Base-by-base conservation (phyloP, 176 grass and related monocot species). In the Areca catechu region DNA sequence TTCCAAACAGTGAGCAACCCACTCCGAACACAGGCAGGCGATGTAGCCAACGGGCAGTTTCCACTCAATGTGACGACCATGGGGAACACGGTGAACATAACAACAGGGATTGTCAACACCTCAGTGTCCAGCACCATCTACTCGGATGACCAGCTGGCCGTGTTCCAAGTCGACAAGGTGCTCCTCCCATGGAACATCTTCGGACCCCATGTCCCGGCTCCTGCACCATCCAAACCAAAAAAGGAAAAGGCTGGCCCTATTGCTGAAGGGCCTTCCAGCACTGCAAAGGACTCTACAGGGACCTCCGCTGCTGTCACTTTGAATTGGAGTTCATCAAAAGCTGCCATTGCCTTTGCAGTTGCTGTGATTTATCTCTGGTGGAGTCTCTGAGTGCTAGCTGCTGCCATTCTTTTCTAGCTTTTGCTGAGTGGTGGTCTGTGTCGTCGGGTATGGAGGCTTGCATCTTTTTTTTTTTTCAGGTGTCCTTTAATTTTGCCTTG, bases 1-100 rank as follows among this genome's bases (percentile, higher is more conserved):
- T 92, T 98, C 57, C 64, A 89, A 49, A 98, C 93, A 3, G 88
- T 91, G 4, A 98, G 87, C 87, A 98, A 98, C 72, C 93, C 93
- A 10, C 47, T 98, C 7, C 75, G 84, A 21, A 98, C 93, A 50
- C 93, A 98, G 65, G 93, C 93, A 14, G 93, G 93, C 3, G 81
- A 77, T 75, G 53, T 24, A 17, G 62, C 62, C 18, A 74, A 76
- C 3, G 87, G 81, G 5, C 62, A 84, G 69, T 98, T 73, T 72
- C 88, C 87, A 16, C 73, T 98, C 48, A 98, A 98, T 74, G 71
- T 98, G 30, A 85, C 81, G 19, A 43, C 84, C 43, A 72, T 62
- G 28, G 73, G 79, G 34, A 76, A 54, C 56, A 79, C 92, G 47
- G 88, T 89, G 9, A 98, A 98, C 54, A 76, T 98, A 69, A 71